Evolutionary conservation across 495 filamentous ascomycete species (phyloP).

Genomic region (Hypoxylon fuscum): DNA sequence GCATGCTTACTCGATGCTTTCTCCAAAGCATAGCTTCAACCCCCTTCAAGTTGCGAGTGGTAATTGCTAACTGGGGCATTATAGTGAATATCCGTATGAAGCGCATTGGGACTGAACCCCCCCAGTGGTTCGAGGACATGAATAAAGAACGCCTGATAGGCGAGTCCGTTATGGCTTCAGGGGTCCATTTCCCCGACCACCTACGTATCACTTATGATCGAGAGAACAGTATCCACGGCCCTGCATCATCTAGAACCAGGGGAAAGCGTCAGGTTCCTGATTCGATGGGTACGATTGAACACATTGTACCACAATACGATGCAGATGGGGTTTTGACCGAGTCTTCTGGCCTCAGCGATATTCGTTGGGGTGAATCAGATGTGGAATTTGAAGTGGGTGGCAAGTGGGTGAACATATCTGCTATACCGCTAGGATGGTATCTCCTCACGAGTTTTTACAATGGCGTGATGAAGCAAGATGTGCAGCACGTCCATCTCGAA

Average conservation of each 20-base stretch:
- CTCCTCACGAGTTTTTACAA: no score
- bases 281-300: background rate
- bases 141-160: background rate
- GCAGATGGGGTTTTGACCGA: no score
- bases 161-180: background rate
- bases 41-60: background rate
- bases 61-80: background rate
- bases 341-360: no score
- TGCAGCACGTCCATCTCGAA: no score
- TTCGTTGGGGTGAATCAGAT: no score
- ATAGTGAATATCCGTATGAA: background rate
- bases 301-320: background rate
- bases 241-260: background rate
- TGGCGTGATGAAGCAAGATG: no score
- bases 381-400: no score
- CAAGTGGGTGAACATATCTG: no score
- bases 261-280: background rate
- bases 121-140: slow-evolving; percentile 17
- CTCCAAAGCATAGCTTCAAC: background rate
- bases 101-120: background rate
- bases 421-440: no score
- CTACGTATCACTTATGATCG: background rate
- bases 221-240: background rate
- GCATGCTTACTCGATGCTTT: background rate
- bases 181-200: slow-evolving; percentile 7